phyloP scores from a whole-genome alignment of 768 basidiomycete genomes.

The Leccinum rimulosum region DNA sequence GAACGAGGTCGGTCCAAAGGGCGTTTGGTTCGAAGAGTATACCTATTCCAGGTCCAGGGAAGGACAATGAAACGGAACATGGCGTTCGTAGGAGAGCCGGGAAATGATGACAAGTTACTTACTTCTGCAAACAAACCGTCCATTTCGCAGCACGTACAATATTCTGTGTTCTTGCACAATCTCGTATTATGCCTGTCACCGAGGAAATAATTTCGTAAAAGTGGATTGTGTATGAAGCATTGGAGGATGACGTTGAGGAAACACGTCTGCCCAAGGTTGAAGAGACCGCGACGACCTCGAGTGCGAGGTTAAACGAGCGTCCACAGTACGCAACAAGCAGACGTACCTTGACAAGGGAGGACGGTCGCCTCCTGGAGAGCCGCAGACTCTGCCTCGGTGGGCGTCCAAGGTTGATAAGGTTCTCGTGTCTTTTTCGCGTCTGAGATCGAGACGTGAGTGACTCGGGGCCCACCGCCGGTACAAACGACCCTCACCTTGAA shows the following conservation, averaged over 20 bases:
- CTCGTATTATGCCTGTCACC: constrained; percentile 83
- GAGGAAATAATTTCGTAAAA: constrained; percentile 86
- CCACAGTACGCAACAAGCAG: background rate
- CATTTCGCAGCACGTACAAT: constrained; percentile 91
- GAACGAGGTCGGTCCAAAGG: constrained; percentile 81
- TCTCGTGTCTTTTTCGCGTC: constrained; percentile 43
- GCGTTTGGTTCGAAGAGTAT: constrained; percentile 53
- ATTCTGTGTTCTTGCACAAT: constrained; percentile 60
- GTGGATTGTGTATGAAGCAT: constrained; percentile 84
- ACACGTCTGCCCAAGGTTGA: constrained; percentile 92
- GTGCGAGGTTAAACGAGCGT: constrained; percentile 4
- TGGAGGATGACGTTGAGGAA: constrained; percentile 93
- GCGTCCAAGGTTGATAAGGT: constrained; percentile 50
- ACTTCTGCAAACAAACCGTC: constrained; percentile 82
- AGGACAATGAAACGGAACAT: background rate
- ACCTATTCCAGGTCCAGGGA: constrained; percentile 35
- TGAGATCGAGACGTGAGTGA: constrained; percentile 8
- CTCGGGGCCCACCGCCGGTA: background rate
- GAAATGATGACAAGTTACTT: background rate
- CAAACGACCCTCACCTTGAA: constrained; percentile 38
- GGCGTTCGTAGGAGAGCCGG: background rate
- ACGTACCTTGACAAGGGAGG: constrained; percentile 72
- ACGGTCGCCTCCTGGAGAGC: constrained; percentile 48
- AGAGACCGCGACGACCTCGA: constrained; percentile 74
- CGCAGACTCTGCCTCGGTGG: constrained; percentile 38